These are phyloP conservation scores for Balamuthia mandrillaris DNA, from an alignment of 208 protist genomes.

Conservation along the genomic window DNA sequence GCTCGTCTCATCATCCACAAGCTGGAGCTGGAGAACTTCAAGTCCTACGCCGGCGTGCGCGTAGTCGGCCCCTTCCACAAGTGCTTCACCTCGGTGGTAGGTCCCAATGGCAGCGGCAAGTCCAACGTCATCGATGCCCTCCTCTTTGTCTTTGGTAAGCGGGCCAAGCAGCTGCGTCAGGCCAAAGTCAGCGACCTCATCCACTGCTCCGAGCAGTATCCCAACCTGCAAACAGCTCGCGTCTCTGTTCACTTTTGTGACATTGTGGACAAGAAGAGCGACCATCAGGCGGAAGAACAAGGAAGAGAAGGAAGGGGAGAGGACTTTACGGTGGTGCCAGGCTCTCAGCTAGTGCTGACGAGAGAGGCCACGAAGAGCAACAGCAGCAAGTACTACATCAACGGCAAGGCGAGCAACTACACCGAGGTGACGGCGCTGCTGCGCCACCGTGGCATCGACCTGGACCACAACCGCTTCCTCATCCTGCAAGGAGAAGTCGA, in stretches of 20 bases:
- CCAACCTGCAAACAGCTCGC: constrained; percentile 82
- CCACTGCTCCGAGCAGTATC: constrained; percentile 93
- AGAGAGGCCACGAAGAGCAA: constrained; percentile 85
- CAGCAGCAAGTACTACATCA: constrained; percentile 89
- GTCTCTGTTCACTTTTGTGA: constrained; percentile 97
- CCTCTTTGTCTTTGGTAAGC: constrained; percentile 99
- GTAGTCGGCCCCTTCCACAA: constrained; percentile 99
- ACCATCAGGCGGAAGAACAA: background rate
- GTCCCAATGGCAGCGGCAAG: constrained; percentile 99
- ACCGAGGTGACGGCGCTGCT: constrained; percentile 82
- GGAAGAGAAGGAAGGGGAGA: too few relatives aligned
- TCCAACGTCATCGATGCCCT: constrained; percentile 99
- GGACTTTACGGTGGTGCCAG: constrained; percentile 81
- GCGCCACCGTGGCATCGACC: constrained; percentile 93
- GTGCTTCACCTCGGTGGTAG: constrained; percentile 98
- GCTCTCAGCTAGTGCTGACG: constrained; percentile 87
- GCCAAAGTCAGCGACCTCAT: constrained; percentile 97
- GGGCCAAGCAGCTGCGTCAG: constrained; percentile 94
- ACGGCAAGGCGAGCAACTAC: constrained; percentile 61
- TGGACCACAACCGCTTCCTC: constrained; percentile 99
- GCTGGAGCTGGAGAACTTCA: constrained; percentile 99
- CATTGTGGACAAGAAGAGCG: constrained; percentile 75
- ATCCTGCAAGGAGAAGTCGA: constrained; percentile 99
- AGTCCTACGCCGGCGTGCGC: constrained; percentile 96
- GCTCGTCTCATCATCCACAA: constrained; percentile 92